These are phyloP conservation scores for Nothopassalora personata DNA, from an alignment of 2,329 filamentous ascomycete species.

Conservation along the genomic window DNA sequence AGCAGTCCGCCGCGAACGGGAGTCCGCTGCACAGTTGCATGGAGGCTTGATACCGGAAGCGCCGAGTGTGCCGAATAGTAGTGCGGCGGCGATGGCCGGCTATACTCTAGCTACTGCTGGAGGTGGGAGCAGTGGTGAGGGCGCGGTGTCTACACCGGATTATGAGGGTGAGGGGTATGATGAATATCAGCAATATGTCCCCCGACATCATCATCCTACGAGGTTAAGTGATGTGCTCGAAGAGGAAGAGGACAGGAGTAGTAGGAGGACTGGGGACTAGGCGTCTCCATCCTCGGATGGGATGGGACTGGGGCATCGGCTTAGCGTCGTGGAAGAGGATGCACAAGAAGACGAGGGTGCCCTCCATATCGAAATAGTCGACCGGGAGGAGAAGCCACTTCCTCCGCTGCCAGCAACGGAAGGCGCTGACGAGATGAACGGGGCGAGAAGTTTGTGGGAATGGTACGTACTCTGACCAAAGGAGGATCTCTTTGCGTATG, in stretches of 20 bases:
- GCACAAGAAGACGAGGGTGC: background rate
- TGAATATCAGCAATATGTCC: constrained; percentile 46
- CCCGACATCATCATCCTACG: constrained; percentile 75
- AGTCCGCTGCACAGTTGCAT: constrained; percentile 44
- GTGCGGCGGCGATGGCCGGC: constrained; percentile 31
- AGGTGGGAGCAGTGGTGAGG: constrained; percentile 10
- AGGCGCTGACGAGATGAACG: background rate
- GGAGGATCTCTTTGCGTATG: background rate
- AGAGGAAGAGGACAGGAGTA: constrained; percentile 60
- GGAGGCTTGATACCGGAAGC: constrained; percentile 28
- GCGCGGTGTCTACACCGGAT: constrained; percentile 27
- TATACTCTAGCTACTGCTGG: constrained; percentile 14
- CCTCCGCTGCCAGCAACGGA: background rate
- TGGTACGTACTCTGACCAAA: background rate
- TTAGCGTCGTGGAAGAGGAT: background rate
- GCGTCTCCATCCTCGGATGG: background rate
- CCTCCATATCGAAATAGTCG: background rate
- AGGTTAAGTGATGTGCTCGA: constrained; percentile 83
- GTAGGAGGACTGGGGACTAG: constrained; percentile 24
- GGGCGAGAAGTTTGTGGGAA: background rate
- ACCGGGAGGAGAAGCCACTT: background rate
- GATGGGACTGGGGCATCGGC: background rate
- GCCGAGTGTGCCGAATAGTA: constrained; percentile 27
- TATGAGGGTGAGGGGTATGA: constrained; percentile 56
- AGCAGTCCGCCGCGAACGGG: constrained; percentile 45